Conservation (phyloP, 2,329 filamentous ascomycete genomes). For the Blumeria hordei region DNA sequence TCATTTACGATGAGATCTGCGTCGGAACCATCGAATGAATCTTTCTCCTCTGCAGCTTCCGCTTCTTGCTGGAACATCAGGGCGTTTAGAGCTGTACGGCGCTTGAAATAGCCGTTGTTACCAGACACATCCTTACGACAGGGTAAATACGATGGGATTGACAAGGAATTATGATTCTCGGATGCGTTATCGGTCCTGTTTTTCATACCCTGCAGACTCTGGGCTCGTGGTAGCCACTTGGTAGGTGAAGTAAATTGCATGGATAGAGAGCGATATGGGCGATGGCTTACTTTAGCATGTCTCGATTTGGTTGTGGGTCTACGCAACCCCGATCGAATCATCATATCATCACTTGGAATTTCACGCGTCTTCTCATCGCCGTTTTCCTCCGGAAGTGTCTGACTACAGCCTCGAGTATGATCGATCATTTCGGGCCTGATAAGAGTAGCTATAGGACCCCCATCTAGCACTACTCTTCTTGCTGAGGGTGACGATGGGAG, state of each 20-base stretch:
- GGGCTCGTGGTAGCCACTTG: constrained; percentile 30
- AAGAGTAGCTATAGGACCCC: constrained; percentile 10
- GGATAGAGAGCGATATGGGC: constrained; percentile 28
- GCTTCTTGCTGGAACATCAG: neutral
- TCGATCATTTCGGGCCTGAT: constrained; percentile 13
- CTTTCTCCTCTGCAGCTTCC: neutral
- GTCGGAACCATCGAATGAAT: no score
- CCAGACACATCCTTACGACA: constrained; percentile 6
- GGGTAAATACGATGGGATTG: constrained; percentile 19
- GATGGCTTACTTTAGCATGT: constrained; percentile 16
- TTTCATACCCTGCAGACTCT: constrained; percentile 32
- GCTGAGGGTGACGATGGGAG: neutral
- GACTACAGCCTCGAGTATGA: constrained; percentile 4
- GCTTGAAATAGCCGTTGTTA: constrained; percentile 5
- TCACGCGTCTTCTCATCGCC: constrained; percentile 7
- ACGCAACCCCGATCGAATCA: constrained; percentile 6
- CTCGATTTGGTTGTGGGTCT: neutral
- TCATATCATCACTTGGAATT: constrained; percentile 7
- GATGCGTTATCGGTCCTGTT: constrained; percentile 20
- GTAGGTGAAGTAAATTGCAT: constrained; percentile 33
- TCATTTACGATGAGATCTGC: no score
- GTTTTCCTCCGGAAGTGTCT: constrained; percentile 9
- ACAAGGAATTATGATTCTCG: constrained; percentile 28
- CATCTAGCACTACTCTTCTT: constrained; percentile 12
- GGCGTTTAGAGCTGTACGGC: neutral